phyloP scores from a whole-genome alignment of 306 rosid genomes.

The Geum urbanum region DNA sequence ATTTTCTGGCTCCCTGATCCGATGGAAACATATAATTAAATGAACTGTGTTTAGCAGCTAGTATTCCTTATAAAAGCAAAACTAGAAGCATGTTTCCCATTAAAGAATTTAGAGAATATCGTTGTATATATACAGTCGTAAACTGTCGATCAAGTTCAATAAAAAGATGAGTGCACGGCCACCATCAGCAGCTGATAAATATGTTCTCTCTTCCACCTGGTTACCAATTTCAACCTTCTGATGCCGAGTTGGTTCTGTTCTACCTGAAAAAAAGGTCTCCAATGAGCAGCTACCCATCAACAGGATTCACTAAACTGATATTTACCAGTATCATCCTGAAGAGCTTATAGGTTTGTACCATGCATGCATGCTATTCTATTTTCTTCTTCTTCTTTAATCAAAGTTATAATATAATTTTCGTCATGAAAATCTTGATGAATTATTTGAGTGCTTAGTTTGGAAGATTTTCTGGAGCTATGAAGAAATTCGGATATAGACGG shows the following conservation, averaged over 20 bases:
- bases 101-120: background rate
- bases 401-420: too few relatives aligned
- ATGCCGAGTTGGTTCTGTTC: background rate
- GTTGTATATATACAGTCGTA: too few relatives aligned
- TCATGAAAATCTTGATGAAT: too few relatives aligned
- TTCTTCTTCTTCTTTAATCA: background rate
- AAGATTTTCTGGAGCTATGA: too few relatives aligned
- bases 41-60: background rate
- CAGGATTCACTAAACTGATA: background rate
- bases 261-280: background rate
- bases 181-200: background rate
- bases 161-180: background rate
- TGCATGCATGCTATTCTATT: too few relatives aligned
- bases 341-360: background rate
- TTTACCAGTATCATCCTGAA: background rate
- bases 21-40: background rate
- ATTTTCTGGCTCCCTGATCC: background rate
- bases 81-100: background rate
- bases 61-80: background rate
- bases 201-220: background rate
- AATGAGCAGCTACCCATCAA: background rate
- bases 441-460: too few relatives aligned
- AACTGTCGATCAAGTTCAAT: background rate
- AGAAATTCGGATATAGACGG: too few relatives aligned
- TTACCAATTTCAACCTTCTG: background rate